A percentile compares a stretch with the other conserved stretches of the same genome.
phyloP scores from a whole-genome alignment of 179 eudicot species.

The Spinacia oleracea region DNA sequence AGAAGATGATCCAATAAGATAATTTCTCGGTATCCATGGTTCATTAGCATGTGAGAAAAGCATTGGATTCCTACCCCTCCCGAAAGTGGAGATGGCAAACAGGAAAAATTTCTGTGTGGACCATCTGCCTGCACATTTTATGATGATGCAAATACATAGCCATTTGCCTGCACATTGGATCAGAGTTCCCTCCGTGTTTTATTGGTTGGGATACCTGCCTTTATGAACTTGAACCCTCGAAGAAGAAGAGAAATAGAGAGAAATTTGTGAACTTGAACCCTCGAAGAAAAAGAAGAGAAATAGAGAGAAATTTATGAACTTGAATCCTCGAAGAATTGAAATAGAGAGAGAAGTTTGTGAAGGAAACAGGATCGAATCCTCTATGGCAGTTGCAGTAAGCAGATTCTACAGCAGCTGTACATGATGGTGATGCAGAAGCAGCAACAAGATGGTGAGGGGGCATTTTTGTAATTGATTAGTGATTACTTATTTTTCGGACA shows the following conservation, averaged over 20 bases:
- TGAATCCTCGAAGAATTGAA: neutral
- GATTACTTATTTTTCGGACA: neutral
- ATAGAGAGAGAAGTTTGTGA: neutral
- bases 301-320: no score
- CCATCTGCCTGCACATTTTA: conserved; percentile 10
- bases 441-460: neutral
- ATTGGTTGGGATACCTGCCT: neutral
- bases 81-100: conserved; percentile 10
- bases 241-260: neutral
- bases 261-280: neutral
- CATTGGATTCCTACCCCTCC: conserved; percentile 7
- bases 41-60: neutral
- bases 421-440: neutral
- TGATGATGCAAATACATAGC: neutral
- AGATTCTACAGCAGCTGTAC: neutral
- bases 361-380: neutral
- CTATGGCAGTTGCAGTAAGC: neutral
- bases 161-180: conserved; percentile 6
- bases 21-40: neutral
- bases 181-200: neutral
- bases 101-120: neutral
- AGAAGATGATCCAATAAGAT: neutral
- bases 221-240: neutral
- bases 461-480: neutral
- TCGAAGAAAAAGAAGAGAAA: no score